Percentiles rank a stretch among this genome's conserved stretches.
Evolutionary conservation across 1,284 basidiomycete genomes (phyloP).

Genomic region (Cystobasidiaceae sp.): DNA sequence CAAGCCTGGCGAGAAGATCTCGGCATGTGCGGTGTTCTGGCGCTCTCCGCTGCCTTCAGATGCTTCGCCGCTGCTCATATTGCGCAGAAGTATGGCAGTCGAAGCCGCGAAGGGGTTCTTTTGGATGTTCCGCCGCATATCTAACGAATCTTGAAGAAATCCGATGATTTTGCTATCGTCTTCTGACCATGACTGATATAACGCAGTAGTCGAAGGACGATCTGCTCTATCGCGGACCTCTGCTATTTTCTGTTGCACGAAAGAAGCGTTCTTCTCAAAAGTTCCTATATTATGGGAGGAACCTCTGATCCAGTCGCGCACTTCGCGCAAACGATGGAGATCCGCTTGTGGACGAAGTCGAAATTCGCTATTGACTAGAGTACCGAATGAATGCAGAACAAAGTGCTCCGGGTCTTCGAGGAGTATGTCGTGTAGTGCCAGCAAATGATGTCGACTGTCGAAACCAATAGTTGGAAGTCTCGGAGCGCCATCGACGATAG

Average conservation of each 20-base stretch:
- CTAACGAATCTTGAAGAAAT: conserved; percentile 62
- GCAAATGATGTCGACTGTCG: conserved; percentile 13
- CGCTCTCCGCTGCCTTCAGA: too few relatives aligned
- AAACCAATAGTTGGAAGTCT: background rate
- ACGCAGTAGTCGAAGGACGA: too few relatives aligned
- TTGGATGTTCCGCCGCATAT: conserved; percentile 60
- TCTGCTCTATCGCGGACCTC: too few relatives aligned
- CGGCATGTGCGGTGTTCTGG: conserved; percentile 13
- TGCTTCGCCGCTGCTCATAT: too few relatives aligned
- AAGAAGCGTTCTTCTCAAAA: too few relatives aligned
- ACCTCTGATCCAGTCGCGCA: conserved; percentile 55
- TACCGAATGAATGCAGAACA: conserved; percentile 56
- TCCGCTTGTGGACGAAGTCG: conserved; percentile 63
- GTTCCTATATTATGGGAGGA: too few relatives aligned
- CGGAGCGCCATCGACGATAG: background rate
- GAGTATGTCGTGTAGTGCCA: conserved; percentile 69
- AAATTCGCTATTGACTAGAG: conserved; percentile 60
- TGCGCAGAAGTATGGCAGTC: conserved; percentile 61
- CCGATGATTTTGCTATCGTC: conserved; percentile 62
- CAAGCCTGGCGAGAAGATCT: conserved; percentile 30
- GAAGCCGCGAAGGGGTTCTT: conserved; percentile 58
- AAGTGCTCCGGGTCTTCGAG: conserved; percentile 64
- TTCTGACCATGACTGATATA: conserved; percentile 52
- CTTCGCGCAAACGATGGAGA: conserved; percentile 55
- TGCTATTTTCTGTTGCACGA: too few relatives aligned